Evolutionary conservation across 495 filamentous ascomycete genomes (phyloP), one percentile per base, ranked within the genome.

Genomic region (Copromyces sp.): DNA sequence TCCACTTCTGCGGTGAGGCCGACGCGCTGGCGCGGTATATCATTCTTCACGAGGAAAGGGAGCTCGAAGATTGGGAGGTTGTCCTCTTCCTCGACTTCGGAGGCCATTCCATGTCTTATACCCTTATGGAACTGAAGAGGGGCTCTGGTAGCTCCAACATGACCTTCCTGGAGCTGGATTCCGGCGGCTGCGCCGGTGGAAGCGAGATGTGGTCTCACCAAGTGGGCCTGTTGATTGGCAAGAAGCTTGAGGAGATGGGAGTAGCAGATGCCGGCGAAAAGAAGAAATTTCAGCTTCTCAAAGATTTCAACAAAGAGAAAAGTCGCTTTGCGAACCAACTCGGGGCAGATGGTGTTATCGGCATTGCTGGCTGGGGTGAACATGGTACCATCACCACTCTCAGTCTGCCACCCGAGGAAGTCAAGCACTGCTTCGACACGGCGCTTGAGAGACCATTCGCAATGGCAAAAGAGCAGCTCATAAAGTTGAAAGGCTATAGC

Each of bases 31-130:
- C 72, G 29, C 68, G 69, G 9, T 73, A 73, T 20, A 29, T 70
- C n/a, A 73, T 73, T 9, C n/a, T 39, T 8, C 4, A 70, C 6
- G 68, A 53, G 12, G n/a, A 24, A 39, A 12, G 24, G 11, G 20
- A 73, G 42, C 72, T 73, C 9, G n/a, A 47, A 4, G 68, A 70
- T 39, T 73, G 72, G 68, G 45, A 70, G 6, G 16, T 59, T 24
- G 68, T 73, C 38, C 38, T 73, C 9, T 73, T 73, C 45, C 68
- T 73, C 14, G 72, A 73, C 39, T 70, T 71, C 29, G 72, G 72
- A 14, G 72, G 72, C 20, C 72, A 70, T 35, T 65, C 68, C 24
- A 73, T 70, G 72, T 65, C 41, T 70, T 20, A 70, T 44, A 11
- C 40, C 14, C 29, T 29, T 8, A 65, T 37, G 29, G 53, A 65